phyloP scores from a whole-genome alignment of 2,329 filamentous ascomycete genomes.

The Sporothrix pseudoabietina region DNA sequence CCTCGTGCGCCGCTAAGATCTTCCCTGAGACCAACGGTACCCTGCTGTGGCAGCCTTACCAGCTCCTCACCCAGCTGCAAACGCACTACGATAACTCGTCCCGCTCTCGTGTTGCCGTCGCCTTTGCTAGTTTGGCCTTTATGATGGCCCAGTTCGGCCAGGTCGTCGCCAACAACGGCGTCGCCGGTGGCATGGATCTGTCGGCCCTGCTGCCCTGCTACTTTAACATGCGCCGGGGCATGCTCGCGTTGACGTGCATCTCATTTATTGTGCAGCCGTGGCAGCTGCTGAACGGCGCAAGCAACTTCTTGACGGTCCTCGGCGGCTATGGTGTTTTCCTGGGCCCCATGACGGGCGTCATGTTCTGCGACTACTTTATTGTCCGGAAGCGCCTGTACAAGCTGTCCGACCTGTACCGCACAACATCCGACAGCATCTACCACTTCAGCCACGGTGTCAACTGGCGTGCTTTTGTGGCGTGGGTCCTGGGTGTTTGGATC shows the following conservation, averaged over 20 bases:
- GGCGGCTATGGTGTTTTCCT: conserved; percentile 42
- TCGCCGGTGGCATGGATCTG: conserved; percentile 58
- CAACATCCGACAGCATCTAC: conserved; percentile 29
- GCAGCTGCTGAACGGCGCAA: conserved; percentile 51
- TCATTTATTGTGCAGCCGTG: conserved; percentile 45
- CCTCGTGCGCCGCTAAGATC: conserved; percentile 37
- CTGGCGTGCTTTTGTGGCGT: conserved; percentile 39
- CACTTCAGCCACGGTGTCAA: conserved; percentile 28
- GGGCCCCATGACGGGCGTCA: conserved; percentile 32
- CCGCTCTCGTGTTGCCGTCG: conserved; percentile 46
- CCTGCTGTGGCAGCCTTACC: conserved; percentile 47
- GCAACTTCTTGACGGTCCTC: conserved; percentile 52
- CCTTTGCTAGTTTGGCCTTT: conserved; percentile 50
- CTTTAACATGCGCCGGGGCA: conserved; percentile 58
- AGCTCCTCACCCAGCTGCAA: conserved; percentile 44
- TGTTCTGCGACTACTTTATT: conserved; percentile 37
- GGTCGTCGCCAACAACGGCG: conserved; percentile 51
- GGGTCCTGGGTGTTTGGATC: conserved; percentile 47
- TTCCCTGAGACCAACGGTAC: conserved; percentile 41
- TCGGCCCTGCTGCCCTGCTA: conserved; percentile 54
- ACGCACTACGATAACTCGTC: conserved; percentile 38
- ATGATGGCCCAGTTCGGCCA: conserved; percentile 51
- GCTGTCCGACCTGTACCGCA: conserved; percentile 37
- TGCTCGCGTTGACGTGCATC: conserved; percentile 15
- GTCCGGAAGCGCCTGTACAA: conserved; percentile 42